Percentiles rank a stretch among this genome's conserved stretches.
phyloP scores from a whole-genome alignment of 2,329 filamentous ascomycete species.

The Furcasterigmium furcatum region DNA sequence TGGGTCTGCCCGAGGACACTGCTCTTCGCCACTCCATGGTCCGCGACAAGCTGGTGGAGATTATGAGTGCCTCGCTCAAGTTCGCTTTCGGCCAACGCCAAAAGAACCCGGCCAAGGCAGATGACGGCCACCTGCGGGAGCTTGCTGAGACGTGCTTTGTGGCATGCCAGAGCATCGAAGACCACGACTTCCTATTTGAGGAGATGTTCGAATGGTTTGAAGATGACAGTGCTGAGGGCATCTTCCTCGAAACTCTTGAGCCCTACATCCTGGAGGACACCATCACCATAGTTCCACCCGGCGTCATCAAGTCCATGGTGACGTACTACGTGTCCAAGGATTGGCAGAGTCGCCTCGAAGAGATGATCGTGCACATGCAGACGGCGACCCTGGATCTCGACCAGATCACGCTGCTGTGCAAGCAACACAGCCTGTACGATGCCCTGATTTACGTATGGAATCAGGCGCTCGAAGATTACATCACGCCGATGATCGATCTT shows the following conservation, averaged over 20 bases:
- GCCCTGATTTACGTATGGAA: constrained; percentile 98
- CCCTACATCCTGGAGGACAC: constrained; percentile 79
- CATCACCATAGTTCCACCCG: constrained; percentile 73
- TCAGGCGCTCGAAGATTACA: constrained; percentile 80
- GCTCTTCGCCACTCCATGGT: constrained; percentile 75
- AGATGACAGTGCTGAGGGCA: constrained; percentile 65
- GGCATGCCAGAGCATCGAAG: constrained; percentile 74
- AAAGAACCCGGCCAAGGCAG: constrained; percentile 38
- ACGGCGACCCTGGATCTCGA: constrained; percentile 91
- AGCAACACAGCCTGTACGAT: constrained; percentile 88
- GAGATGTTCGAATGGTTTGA: constrained; percentile 90
- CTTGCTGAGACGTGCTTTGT: constrained; percentile 80
- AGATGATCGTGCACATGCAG: constrained; percentile 91
- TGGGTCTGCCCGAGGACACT: constrained; percentile 86
- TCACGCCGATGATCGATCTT: constrained; percentile 85
- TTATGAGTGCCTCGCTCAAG: constrained; percentile 87
- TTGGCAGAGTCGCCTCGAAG: constrained; percentile 77
- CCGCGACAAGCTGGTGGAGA: constrained; percentile 83
- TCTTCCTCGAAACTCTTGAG: constrained; percentile 87
- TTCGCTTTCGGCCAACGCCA: constrained; percentile 75
- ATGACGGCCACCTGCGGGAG: constrained; percentile 65
- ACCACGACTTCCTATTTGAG: constrained; percentile 84
- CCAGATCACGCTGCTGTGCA: constrained; percentile 86
- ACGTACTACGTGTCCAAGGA: constrained; percentile 75
- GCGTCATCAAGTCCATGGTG: constrained; percentile 82